Base-by-base conservation (phyloP, 306 rosid species). In the Corylus americana region DNA sequence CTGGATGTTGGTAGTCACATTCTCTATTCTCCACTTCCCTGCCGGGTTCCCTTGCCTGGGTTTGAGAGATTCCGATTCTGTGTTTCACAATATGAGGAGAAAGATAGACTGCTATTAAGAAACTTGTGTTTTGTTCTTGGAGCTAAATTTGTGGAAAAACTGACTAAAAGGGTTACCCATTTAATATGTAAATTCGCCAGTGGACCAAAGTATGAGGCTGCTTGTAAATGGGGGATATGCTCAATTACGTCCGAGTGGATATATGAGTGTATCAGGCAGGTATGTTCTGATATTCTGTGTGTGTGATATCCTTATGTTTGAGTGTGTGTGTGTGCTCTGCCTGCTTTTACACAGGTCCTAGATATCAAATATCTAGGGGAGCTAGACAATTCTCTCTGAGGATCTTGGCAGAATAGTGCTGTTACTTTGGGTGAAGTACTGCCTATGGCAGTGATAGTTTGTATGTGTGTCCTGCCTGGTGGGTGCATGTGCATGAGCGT, bases 21-120 rank as follows among this genome's bases (percentile, higher is more conserved):
- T 87, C 91, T 95, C 79, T 95, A 90, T 87, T 87, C 98, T 80
- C 98, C 98, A 64, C 98, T 95, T 84, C 94, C 98, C 64, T 92
- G 98, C 78, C 14, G 8, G 54, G 79, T 89, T 77, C 98, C 98
- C 71, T 89, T 95, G 87, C 91, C 91, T 75, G 98, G 96, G 72
- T 91, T 91, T 82, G 89, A 91, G 89, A 86, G 83, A 55, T 84
- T 90, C 69, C 85, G 98, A 73, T 92, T 95, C 83, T 95, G 97
- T 84, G 94, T 91, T 85, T 92, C 98, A 53, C 98, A 95, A 87
- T 95, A 95, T 55, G 94, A 92, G 74, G 96, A 86, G 75, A 90
- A 88, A 85, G 98, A 95, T 70, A 87, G 94, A 84, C 69, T 84
- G 66, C 86, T 95, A 59, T 86, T 95, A 57, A 74, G 89, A 87